These are phyloP conservation scores for Podaxis carcinomalis DNA, from an alignment of 768 basidiomycete genomes.

Conservation along the genomic window DNA sequence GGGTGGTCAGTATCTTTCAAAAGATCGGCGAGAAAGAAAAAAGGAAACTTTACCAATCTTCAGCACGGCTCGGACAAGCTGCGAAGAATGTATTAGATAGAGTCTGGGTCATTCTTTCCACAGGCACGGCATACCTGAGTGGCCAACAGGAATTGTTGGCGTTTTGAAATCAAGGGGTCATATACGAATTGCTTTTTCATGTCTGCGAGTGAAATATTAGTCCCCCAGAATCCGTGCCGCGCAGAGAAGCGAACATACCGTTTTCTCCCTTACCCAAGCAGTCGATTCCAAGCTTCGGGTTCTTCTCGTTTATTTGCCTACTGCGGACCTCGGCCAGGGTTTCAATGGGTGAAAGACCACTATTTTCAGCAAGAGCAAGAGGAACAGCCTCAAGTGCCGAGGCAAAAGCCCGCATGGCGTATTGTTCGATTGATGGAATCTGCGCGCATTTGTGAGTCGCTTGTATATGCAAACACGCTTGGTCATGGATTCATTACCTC, in stretches of 20 bases:
- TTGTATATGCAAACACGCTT: neutral
- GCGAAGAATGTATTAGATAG: constrained; percentile 7
- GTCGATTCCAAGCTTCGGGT: constrained; percentile 88
- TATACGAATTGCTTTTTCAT: constrained; percentile 98
- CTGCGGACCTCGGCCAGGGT: constrained; percentile 96
- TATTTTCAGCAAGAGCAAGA: constrained; percentile 96
- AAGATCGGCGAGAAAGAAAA: neutral
- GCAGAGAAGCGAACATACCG: constrained; percentile 44
- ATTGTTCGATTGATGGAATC: constrained; percentile 98
- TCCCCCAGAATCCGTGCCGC: neutral
- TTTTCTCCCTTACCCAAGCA: constrained; percentile 84
- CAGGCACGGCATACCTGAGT: constrained; percentile 64
- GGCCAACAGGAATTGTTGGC: constrained; percentile 96
- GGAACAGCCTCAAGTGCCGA: constrained; percentile 94
- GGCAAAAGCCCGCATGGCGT: constrained; percentile 99
- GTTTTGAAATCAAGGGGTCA: constrained; percentile 94
- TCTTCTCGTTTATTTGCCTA: constrained; percentile 82
- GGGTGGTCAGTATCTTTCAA: constrained; percentile 1
- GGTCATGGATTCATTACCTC: constrained; percentile 45
- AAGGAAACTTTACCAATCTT: constrained; percentile 65
- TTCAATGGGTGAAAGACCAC: constrained; percentile 93
- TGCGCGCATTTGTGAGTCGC: constrained; percentile 21
- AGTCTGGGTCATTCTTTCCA: neutral
- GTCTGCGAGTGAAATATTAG: constrained; percentile 44
- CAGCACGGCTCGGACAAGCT: constrained; percentile 82